Base-by-base conservation (phyloP, 1,284 basidiomycete species). In the Rhodotorula sp. region DNA sequence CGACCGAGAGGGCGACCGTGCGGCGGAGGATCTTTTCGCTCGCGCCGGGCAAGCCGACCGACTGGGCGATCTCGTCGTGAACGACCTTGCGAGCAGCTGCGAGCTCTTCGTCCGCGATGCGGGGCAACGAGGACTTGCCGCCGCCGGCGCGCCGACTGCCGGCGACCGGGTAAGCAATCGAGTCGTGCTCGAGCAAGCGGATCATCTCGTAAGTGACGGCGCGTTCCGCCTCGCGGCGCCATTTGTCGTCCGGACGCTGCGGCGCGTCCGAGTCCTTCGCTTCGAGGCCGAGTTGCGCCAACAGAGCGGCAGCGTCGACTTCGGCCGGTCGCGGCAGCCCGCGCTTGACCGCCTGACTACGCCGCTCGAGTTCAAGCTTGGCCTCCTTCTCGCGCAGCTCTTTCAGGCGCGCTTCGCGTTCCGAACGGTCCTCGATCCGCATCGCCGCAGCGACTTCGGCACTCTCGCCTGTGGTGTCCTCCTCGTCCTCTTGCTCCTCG, bases 401-500 rank as follows among this genome's bases (percentile, higher is more conserved):
- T 77, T 85, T 87, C 55, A 91, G 79, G 65, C 87, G 85, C 1
- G 91, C 91, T 80, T 99, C 95, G 33, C 95, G 86, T 79, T 96
- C 94, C 1, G 93, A 91, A 0, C 93, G 93, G 80, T 99, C 95
- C 81, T 95, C 91, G 76, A 89, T 90, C 0, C 84, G 81, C 70
- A 86, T 68, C 68, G 76, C 73, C 55, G 29, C 61, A 6, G 68
- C 57, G 7, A 74, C 64, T 20, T 79, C 69, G 12, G 61, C 66
- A 6, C 61, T 58, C 26, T 48, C 54, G 15, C 42, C 62, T 46
- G 62, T 79, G 7, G 78, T 81, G 15, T 76, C 79, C 46, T 80
- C 81, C n/a, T 80, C 82, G 15, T 82, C 83, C 29, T 80, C 81
- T 69, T 93, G 93, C 33, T 91, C 89, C 74, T 93, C 91, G 7